Conservation (phyloP, 2,329 filamentous ascomycete species). For the Penicillium sp. region DNA sequence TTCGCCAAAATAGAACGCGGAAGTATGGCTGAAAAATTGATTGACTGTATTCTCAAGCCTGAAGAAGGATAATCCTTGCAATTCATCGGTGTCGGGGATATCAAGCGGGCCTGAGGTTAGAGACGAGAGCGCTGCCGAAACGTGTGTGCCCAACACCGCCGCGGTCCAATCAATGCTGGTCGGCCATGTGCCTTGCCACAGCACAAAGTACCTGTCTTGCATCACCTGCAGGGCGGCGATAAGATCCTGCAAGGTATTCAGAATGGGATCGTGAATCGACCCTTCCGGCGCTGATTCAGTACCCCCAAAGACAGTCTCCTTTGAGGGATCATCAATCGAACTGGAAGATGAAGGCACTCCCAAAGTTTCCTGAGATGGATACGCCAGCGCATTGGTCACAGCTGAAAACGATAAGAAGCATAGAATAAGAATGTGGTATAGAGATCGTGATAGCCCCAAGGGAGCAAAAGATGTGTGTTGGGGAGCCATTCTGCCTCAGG, state of each 20-base stretch:
- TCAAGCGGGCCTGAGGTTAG: conserved; percentile 51
- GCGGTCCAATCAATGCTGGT: conserved; percentile 86
- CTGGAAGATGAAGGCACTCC: background rate
- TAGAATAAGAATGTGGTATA: conserved; percentile 18
- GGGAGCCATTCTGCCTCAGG: conserved; percentile 14
- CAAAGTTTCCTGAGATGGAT: conserved; percentile 22
- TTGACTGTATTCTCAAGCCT: conserved; percentile 70
- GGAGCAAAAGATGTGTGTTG: conserved; percentile 6
- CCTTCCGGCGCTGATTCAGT: conserved; percentile 1
- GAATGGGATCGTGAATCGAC: conserved; percentile 15
- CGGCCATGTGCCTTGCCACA: conserved; percentile 75
- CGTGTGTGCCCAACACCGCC: conserved; percentile 70
- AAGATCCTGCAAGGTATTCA: conserved; percentile 35
- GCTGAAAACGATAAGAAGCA: conserved; percentile 18
- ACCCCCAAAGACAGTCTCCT: conserved; percentile 8
- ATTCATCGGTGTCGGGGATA: conserved; percentile 21
- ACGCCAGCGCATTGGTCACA: conserved; percentile 25
- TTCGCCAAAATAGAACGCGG: conserved; percentile 78
- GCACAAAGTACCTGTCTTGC: conserved; percentile 67
- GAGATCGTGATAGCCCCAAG: conserved; percentile 9
- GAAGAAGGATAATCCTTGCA: conserved; percentile 28
- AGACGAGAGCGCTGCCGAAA: conserved; percentile 64
- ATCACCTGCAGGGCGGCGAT: conserved; percentile 62
- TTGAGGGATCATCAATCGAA: conserved; percentile 2
- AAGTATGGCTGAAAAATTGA: conserved; percentile 66